A percentile compares a stretch with the other conserved stretches of the same genome.
phyloP scores from a whole-genome alignment of 148 eudicot genomes.

The Fagopyrum tataricum region DNA sequence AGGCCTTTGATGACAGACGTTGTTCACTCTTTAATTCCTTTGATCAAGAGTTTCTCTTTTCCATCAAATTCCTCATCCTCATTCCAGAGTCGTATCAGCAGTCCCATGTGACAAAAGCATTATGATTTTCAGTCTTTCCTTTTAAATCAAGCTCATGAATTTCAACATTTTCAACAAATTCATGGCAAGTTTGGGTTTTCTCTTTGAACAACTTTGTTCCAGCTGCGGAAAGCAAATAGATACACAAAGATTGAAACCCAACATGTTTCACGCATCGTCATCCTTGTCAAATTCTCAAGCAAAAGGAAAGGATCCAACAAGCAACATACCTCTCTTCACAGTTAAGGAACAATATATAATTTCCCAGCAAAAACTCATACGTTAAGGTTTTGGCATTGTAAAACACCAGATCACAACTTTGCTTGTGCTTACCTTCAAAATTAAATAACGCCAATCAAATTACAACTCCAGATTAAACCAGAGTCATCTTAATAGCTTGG shows the following conservation, averaged over 20 bases:
- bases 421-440: not conserved
- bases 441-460: not conserved
- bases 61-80: slow-evolving; percentile 43
- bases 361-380: too few species aligned
- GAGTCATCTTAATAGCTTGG: too few species aligned
- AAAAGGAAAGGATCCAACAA: too few species aligned
- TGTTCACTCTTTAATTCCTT: slow-evolving; percentile 76
- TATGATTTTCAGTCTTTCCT: not conserved
- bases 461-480: not conserved
- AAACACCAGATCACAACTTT: too few species aligned
- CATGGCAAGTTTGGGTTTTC: not conserved
- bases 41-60: slow-evolving; percentile 47
- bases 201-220: too few species aligned
- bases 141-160: not conserved
- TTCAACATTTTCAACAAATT: not conserved
- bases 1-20: slow-evolving; percentile 84
- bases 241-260: not conserved
- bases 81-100: slow-evolving; percentile 20
- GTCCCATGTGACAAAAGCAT: slow-evolving; percentile 8
- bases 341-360: too few species aligned
- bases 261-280: too few species aligned
- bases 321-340: too few species aligned
- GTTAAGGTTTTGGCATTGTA: too few species aligned
- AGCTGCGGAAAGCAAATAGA: not conserved
- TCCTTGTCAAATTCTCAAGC: too few species aligned